phyloP scores from a whole-genome alignment of 495 filamentous ascomycete species.

The Annulohypoxylon stygium region DNA sequence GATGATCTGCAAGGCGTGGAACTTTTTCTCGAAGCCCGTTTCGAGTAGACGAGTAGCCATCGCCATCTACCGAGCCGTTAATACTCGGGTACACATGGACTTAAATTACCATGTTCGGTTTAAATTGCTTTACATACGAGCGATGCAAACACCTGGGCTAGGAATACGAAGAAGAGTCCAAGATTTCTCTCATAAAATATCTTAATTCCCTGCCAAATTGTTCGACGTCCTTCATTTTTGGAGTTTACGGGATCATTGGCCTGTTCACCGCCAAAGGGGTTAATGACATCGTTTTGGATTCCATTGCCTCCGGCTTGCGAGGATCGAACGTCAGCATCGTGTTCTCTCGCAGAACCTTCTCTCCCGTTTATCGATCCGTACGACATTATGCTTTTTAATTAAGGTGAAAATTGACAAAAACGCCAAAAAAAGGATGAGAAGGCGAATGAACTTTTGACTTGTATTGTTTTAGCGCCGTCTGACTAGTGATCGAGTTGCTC shows the following conservation, averaged over 20 bases:
- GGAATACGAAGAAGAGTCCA: constrained; percentile 75
- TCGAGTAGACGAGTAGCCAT: constrained; percentile 77
- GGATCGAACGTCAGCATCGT: constrained; percentile 4
- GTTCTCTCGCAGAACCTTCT: constrained; percentile 5
- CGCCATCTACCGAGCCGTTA: constrained; percentile 67
- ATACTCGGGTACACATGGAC: not conserved
- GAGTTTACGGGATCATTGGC: not conserved
- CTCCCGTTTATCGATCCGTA: constrained; percentile 28
- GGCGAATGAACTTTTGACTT: not conserved
- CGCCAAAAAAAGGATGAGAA: not conserved
- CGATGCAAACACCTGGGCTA: constrained; percentile 79
- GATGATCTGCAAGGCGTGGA: constrained; percentile 84
- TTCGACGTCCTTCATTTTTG: not conserved
- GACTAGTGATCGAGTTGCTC: not conserved
- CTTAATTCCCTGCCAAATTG: constrained; percentile 25
- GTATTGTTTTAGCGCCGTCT: not conserved
- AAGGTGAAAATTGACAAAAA: not conserved
- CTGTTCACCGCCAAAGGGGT: constrained; percentile 16
- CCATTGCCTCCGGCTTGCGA: constrained; percentile 17
- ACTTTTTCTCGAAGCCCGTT: constrained; percentile 65
- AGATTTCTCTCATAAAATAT: constrained; percentile 64
- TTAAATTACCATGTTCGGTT: not conserved
- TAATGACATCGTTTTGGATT: constrained; percentile 3
- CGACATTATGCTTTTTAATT: constrained; percentile 26
- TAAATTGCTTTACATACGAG: constrained; percentile 51